These are phyloP conservation scores for Pythium pectinolyticum DNA, from an alignment of 352 stramenopile genomes.

Conservation along the genomic window DNA sequence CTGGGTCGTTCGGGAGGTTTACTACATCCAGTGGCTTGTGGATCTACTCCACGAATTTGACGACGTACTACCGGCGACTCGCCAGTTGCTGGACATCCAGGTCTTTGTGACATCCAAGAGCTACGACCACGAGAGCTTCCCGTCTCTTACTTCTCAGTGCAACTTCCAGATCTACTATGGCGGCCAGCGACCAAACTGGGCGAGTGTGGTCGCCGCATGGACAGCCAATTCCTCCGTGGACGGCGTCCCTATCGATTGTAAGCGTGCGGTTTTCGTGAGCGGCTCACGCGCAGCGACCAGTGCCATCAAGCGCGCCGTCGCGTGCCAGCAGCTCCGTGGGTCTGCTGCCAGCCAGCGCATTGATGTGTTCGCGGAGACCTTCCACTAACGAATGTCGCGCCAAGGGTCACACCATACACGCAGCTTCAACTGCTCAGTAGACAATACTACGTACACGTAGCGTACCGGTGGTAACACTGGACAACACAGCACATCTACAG, in stretches of 20 bases:
- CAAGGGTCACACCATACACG: too few species aligned
- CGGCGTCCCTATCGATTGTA: background rate
- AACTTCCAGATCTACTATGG: constrained; percentile 1
- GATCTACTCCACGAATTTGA: constrained; percentile 31
- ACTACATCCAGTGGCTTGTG: constrained; percentile 25
- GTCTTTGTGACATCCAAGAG: constrained; percentile 26
- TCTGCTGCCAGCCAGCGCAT: background rate
- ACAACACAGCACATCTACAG: too few species aligned
- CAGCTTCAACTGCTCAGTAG: too few species aligned
- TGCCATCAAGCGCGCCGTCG: constrained; percentile 30
- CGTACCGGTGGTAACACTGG: too few species aligned
- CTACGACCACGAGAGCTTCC: background rate
- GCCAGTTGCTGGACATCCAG: constrained; percentile 14
- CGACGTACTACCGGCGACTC: constrained; percentile 18
- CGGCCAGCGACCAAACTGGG: constrained; percentile 17
- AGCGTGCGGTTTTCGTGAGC: constrained; percentile 34
- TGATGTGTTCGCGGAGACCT: constrained; percentile 34
- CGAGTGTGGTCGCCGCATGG: constrained; percentile 6
- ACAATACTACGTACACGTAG: too few species aligned
- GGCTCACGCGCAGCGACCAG: constrained; percentile 22
- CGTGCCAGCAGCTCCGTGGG: background rate
- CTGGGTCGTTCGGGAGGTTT: constrained; percentile 30
- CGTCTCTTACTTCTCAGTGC: background rate
- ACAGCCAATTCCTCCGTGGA: background rate
- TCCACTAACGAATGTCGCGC: constrained; percentile 15